Evolutionary conservation across 192 early-diverging fungal species (phyloP).

Genomic region (Blastocladiella britannica): DNA sequence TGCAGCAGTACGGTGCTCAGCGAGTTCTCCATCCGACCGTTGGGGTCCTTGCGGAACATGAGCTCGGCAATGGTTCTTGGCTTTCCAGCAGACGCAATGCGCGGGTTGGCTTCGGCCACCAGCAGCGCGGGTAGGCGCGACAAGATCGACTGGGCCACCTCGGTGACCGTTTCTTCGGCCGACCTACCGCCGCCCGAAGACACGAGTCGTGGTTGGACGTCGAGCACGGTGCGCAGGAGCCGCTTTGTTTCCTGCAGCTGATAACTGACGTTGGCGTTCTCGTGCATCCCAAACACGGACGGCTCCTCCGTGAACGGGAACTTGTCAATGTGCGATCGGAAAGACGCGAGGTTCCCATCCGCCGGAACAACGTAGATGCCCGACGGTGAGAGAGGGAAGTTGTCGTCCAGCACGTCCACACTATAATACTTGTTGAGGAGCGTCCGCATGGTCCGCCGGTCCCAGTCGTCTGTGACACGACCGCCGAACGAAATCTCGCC

Average conservation of each 20-base stretch:
- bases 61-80: conserved; percentile 62
- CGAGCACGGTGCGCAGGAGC: conserved; percentile 34
- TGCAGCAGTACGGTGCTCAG: conserved; percentile 9
- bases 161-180: conserved; percentile 26
- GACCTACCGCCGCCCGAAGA: conserved; percentile 15
- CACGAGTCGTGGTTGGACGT: conserved; percentile 33
- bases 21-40: conserved; percentile 14
- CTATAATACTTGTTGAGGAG: conserved; percentile 70
- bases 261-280: conserved; percentile 69
- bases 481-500: conserved; percentile 87
- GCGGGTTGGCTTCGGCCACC: conserved; percentile 16
- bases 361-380: conserved; percentile 51
- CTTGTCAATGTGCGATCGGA: conserved; percentile 66
- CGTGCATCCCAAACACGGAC: conserved; percentile 84
- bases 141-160: conserved; percentile 22
- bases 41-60: conserved; percentile 58
- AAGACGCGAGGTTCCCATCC: conserved; percentile 59
- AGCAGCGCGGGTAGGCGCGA: conserved; percentile 22
- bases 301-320: conserved; percentile 85
- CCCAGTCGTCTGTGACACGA: conserved; percentile 78
- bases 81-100: conserved; percentile 1
- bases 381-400: conserved; percentile 48
- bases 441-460: conserved; percentile 62
- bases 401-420: conserved; percentile 51
- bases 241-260: conserved; percentile 55